These are phyloP conservation scores for Ramalina intermedia DNA, from an alignment of 495 filamentous ascomycete species.

Conservation along the genomic window DNA sequence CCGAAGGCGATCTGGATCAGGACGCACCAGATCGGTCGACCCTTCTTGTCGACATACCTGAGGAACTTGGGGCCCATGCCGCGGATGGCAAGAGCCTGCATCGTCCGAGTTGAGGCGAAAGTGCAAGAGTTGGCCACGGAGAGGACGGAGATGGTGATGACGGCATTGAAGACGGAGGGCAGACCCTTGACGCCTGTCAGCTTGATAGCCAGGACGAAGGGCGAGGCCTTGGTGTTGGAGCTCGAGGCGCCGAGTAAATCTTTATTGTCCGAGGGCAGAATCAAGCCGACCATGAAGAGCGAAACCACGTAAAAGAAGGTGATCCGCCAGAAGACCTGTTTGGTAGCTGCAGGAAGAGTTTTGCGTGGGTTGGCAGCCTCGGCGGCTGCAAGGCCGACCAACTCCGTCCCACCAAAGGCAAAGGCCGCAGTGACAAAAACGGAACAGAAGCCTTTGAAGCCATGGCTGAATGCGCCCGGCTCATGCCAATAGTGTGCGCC, in stretches of 20 bases:
- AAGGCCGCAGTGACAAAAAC: slow-evolving; percentile 66
- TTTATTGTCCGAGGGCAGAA: slow-evolving; percentile 41
- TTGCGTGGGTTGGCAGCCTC: slow-evolving; percentile 52
- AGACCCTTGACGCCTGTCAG: slow-evolving; percentile 51
- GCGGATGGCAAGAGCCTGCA: slow-evolving; percentile 42
- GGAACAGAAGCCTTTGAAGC: slow-evolving; percentile 57
- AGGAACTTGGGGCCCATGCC: slow-evolving; percentile 45
- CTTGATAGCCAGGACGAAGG: slow-evolving; percentile 58
- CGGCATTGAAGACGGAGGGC: slow-evolving; percentile 58
- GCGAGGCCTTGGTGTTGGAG: slow-evolving; percentile 46
- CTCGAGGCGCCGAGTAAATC: slow-evolving; percentile 31
- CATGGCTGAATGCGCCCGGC: slow-evolving; percentile 57
- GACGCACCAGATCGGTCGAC: slow-evolving; percentile 40
- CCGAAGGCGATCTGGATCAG: slow-evolving; percentile 40
- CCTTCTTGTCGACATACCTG: slow-evolving; percentile 40
- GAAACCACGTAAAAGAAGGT: slow-evolving; percentile 60
- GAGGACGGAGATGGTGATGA: slow-evolving; percentile 58
- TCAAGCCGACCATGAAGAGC: slow-evolving; percentile 59
- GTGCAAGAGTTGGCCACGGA: slow-evolving; percentile 49
- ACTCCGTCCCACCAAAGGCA: slow-evolving; percentile 57
- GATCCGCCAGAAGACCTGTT: slow-evolving; percentile 68
- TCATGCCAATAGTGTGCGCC: slow-evolving; percentile 50
- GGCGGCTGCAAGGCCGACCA: slow-evolving; percentile 59
- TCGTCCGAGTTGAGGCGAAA: slow-evolving; percentile 47
- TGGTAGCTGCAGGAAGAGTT: slow-evolving; percentile 49